These are phyloP conservation scores for Paracoccidioides brasiliensis DNA, from an alignment of 2,329 filamentous ascomycete genomes.

Conservation along the genomic window DNA sequence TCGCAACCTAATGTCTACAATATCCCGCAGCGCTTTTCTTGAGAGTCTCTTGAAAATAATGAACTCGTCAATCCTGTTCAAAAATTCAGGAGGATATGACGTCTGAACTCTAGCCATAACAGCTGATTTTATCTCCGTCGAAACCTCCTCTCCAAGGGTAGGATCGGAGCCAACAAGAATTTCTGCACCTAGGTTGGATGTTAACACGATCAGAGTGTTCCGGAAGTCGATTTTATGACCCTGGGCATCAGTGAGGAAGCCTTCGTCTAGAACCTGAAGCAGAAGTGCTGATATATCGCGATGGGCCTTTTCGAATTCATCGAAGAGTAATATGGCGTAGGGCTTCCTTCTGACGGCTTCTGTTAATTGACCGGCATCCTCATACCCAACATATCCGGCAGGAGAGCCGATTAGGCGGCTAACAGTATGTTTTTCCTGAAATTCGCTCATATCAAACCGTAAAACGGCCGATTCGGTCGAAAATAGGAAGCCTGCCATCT, in stretches of 20 bases:
- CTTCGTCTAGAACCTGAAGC: conserved; percentile 89
- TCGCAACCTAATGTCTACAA: conserved; percentile 78
- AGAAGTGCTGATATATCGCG: conserved; percentile 85
- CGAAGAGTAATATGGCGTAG: conserved; percentile 86
- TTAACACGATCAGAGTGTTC: conserved; percentile 92
- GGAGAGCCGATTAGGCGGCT: conserved; percentile 85
- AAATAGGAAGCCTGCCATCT: conserved; percentile 85
- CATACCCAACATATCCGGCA: conserved; percentile 91
- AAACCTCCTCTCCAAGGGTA: conserved; percentile 55
- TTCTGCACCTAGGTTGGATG: conserved; percentile 85
- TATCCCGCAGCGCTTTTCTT: conserved; percentile 65
- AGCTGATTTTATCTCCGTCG: conserved; percentile 56
- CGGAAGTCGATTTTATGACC: conserved; percentile 94
- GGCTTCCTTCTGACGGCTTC: conserved; percentile 91
- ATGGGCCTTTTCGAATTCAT: conserved; percentile 97
- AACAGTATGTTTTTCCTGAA: conserved; percentile 93
- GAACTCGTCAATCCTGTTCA: conserved; percentile 94
- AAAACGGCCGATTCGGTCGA: conserved; percentile 83
- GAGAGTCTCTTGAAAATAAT: conserved; percentile 89
- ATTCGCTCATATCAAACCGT: conserved; percentile 95
- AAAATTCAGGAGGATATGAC: conserved; percentile 76
- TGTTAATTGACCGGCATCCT: conserved; percentile 89
- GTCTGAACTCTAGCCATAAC: conserved; percentile 79
- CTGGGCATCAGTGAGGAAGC: conserved; percentile 87
- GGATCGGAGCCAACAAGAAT: conserved; percentile 69